Conservation (phyloP, 1,284 basidiomycete genomes). For the Malassezia psittaci region DNA sequence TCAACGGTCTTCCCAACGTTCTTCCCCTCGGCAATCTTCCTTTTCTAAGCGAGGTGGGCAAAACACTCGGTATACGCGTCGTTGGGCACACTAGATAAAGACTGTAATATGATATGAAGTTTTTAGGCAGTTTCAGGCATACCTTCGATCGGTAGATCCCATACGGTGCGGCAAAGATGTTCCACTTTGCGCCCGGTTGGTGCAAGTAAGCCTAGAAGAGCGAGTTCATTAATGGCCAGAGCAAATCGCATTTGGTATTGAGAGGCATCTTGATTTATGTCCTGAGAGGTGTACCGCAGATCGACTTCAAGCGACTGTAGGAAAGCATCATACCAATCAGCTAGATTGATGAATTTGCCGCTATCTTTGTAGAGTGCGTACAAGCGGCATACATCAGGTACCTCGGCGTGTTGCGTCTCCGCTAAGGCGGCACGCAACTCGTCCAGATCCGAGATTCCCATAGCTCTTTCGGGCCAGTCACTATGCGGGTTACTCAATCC, state of each 20-base stretch:
- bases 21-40: no score
- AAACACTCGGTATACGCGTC: background rate
- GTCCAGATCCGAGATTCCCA: slow-evolving; percentile 3
- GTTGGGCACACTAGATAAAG: background rate
- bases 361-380: slow-evolving; percentile 35
- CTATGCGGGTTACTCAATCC: background rate
- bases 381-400: slow-evolving; percentile 32
- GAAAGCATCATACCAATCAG: slow-evolving; percentile 43
- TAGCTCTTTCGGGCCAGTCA: slow-evolving; percentile 7
- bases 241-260: slow-evolving; percentile 32
- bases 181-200: slow-evolving; percentile 33
- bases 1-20: no score
- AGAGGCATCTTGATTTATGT: background rate
- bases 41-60: no score
- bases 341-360: slow-evolving; percentile 38
- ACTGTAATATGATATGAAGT: no score
- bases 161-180: slow-evolving; percentile 36
- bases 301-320: slow-evolving; percentile 22
- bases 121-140: background rate
- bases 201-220: slow-evolving; percentile 34
- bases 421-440: slow-evolving; percentile 2
- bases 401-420: background rate
- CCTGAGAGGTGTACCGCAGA: slow-evolving; percentile 6
- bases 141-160: slow-evolving; percentile 25
- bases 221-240: slow-evolving; percentile 36